Base-by-base conservation (phyloP, 805 yeast species). In the Candida morakotiae region DNA sequence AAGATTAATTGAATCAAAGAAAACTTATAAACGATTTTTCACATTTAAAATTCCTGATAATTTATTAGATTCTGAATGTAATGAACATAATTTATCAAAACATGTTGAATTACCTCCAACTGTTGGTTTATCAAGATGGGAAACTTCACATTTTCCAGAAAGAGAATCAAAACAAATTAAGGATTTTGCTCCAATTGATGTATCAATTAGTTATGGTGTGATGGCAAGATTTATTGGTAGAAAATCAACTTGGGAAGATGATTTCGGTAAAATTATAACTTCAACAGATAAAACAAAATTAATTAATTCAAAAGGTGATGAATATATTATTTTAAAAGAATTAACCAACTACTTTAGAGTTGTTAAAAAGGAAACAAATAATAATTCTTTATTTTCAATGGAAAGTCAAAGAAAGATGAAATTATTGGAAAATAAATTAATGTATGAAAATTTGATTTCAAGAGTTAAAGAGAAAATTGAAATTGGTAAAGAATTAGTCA, bases 81-180 rank as follows among this genome's bases (percentile, higher is more conserved):
- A 49, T 17, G 59, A 52, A 27, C 64, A 63, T 39, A 49, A 49
- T 37, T 44, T 60, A 28, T 39, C 51, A 3, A 46, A 46, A 20
- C 73, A 67, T 42, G 55, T 60, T 10, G 51, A 52, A 22, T 42
- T 66, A 26, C 69, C 69, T 0, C 71, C 73, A 1, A 47, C 67
- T 5, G 40, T 57, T 43, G 71, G 64, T 2, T 15, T 43, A 9
- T 38, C 52, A 17, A 42, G 43, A 9, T 34, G 41, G 14, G 50
- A 53, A 38, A 41, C 35, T 18, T 41, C 38, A 2, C 36, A 44
- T 29, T 42, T 38, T 31, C 39, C 39, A 4, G 38, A 34, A 13
- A 31, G 30, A 20, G 42, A 34, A 11, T 16, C 17, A 3, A 27
- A 36, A 5, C 34, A 39, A 17, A 37, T 57, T 7, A 53, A 51